Evolutionary conservation across 2,329 filamentous ascomycete genomes (phyloP), one percentile per base, ranked within the genome.

Genomic region (Alternaria brassicae): DNA sequence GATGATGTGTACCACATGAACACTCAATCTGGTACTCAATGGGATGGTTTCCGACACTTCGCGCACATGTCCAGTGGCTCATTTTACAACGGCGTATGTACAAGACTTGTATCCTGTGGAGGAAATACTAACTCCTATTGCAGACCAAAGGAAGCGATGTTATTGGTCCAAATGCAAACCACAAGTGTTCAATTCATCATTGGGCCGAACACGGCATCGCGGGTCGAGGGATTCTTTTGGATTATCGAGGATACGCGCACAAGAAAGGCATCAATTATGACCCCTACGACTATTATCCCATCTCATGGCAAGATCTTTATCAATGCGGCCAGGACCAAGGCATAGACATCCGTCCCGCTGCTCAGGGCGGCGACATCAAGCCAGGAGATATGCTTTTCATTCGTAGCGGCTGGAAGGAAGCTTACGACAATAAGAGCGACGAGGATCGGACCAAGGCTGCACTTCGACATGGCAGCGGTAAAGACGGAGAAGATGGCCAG

Each of bases 311-410:
- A 23, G 77, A 81, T 12, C 80, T 92, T 0, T 83, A 85, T 53
- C 81, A 82, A 8, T 86, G 87, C 32, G 89, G 87, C 0, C 79
- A 78, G 32, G 78, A 83, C 34, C 87, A 91, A 64, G 84, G 85
- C 0, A 79, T 91, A 25, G 84, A 89, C 60, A 88, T 91, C 68
- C 83, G 81, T 0, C 83, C 85, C 0, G 77, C 79, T 3, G 72
- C 80, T 0, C 81, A 85, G 62, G 85, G 85, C 25, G 84, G 84
- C 40, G 82, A 85, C 60, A 82, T 87, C 65, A 81, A 81, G 58
- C 75, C 82, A 2, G 89, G 89, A 5, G 89, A 91, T 61, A 85
- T 92, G 54, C 80, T 92, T 10, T 80, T 91, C 42, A 73, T 92
- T 19, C 83, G 89, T 17, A 87, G 85, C 1, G 89, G 89, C 0